phyloP scores from a whole-genome alignment of 2,329 filamentous ascomycete genomes.

The Elsinoe ampelina region DNA sequence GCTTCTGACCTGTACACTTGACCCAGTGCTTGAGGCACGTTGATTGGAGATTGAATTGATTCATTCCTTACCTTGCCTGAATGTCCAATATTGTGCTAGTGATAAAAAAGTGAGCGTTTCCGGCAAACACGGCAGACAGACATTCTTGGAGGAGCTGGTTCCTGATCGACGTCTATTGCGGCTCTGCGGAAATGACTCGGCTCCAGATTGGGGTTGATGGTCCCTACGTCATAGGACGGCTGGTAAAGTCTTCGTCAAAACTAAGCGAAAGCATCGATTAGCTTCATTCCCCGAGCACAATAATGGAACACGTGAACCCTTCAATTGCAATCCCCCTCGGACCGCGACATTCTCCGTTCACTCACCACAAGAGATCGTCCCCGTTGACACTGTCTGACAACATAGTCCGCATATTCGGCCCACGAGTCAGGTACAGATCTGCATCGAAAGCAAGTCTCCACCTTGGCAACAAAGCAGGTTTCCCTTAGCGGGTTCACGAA shows the following conservation, averaged over 20 bases:
- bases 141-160: background rate
- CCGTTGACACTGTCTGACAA: background rate
- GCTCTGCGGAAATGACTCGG: slow-evolving; percentile 3
- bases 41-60: background rate
- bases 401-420: background rate
- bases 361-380: background rate
- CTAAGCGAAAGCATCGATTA: background rate
- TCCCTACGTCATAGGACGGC: background rate
- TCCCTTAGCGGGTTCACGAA: background rate
- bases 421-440: slow-evolving; percentile 10
- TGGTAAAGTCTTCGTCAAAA: background rate
- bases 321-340: background rate
- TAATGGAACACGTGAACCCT: background rate
- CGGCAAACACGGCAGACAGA: background rate
- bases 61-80: no score
- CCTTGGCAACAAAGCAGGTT: slow-evolving; percentile 11
- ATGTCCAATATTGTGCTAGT: no score
- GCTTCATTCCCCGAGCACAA: background rate
- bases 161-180: background rate
- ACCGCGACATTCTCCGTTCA: background rate
- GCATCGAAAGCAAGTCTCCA: background rate
- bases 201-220: background rate
- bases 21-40: background rate
- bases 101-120: no score
- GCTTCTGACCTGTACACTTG: slow-evolving; percentile 1